These are phyloP conservation scores for Aspergillus sergii DNA, from an alignment of 2,329 filamentous ascomycete species.

Conservation along the genomic window DNA sequence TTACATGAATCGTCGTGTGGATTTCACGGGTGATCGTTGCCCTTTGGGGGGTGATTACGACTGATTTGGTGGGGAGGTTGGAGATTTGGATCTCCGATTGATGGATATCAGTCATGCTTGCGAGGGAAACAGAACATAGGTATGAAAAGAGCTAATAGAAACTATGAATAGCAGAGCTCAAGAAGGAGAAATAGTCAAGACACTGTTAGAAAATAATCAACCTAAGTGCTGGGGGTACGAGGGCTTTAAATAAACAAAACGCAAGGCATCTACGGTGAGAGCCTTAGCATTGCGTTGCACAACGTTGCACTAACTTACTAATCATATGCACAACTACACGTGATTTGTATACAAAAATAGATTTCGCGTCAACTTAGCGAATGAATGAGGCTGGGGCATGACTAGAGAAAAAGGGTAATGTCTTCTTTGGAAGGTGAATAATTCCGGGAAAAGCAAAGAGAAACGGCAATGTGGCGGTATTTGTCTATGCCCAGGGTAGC, in stretches of 20 bases:
- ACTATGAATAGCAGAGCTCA: neutral
- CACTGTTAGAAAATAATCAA: no score
- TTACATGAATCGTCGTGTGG: constrained; percentile 54
- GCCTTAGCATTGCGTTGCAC: neutral
- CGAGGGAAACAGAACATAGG: neutral
- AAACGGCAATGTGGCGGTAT: no score
- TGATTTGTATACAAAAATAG: neutral
- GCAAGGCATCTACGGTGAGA: neutral
- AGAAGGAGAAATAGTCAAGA: neutral
- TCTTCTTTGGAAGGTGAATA: no score
- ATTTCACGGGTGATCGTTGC: constrained; percentile 65
- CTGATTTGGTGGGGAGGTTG: constrained; percentile 61
- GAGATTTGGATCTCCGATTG: constrained; percentile 50
- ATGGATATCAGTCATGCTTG: constrained; percentile 16
- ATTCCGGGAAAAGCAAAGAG: no score
- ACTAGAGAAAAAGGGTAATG: no score
- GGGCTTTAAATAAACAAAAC: neutral
- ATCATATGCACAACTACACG: neutral
- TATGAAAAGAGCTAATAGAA: neutral
- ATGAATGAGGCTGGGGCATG: no score
- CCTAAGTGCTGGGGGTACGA: neutral
- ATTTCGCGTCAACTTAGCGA: neutral
- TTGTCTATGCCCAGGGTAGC: no score
- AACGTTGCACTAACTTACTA: neutral
- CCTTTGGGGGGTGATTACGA: constrained; percentile 65